These are phyloP conservation scores for Colletotrichum zoysiae DNA, from an alignment of 2,329 filamentous ascomycete species.

Conservation along the genomic window DNA sequence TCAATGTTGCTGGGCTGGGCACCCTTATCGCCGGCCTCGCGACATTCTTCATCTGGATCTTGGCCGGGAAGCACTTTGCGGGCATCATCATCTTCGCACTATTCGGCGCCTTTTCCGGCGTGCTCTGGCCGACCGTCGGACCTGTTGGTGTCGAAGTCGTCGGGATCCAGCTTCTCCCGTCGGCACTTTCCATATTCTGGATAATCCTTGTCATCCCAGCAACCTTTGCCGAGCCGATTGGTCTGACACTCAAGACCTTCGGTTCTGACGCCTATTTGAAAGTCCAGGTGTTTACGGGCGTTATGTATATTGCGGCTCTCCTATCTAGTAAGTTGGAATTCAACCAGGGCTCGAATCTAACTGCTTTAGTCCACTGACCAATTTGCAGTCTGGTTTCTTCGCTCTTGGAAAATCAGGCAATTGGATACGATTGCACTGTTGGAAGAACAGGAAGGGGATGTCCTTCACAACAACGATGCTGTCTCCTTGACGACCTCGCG, in stretches of 20 bases:
- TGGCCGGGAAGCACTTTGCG: constrained; percentile 72
- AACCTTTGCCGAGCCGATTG: constrained; percentile 77
- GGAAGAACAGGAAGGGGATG: constrained; percentile 11
- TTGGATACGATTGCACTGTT: constrained; percentile 29
- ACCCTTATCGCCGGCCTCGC: constrained; percentile 75
- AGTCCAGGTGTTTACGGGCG: constrained; percentile 69
- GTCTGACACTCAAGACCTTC: constrained; percentile 64
- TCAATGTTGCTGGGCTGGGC: constrained; percentile 78
- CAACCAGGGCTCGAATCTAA: rapidly evolving
- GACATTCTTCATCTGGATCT: constrained; percentile 79
- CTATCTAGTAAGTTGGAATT: constrained; percentile 53
- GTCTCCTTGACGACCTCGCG: constrained; percentile 27
- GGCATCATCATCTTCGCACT: constrained; percentile 79
- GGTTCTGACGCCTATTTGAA: constrained; percentile 62
- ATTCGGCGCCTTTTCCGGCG: constrained; percentile 76
- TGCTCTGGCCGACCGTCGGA: constrained; percentile 76
- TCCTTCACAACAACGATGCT: constrained; percentile 20
- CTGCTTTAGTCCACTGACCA: neutral
- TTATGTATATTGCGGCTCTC: constrained; percentile 70
- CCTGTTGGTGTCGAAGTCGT: constrained; percentile 82
- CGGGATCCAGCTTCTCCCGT: constrained; percentile 75
- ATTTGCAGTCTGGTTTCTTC: constrained; percentile 37
- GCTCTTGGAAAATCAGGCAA: constrained; percentile 41
- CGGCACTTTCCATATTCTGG: constrained; percentile 78
- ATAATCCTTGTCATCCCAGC: constrained; percentile 76